Evolutionary conservation across 2,329 filamentous ascomycete species (phyloP), one percentile per base, ranked within the genome.

Genomic region (Westerdykella aurantiaca): DNA sequence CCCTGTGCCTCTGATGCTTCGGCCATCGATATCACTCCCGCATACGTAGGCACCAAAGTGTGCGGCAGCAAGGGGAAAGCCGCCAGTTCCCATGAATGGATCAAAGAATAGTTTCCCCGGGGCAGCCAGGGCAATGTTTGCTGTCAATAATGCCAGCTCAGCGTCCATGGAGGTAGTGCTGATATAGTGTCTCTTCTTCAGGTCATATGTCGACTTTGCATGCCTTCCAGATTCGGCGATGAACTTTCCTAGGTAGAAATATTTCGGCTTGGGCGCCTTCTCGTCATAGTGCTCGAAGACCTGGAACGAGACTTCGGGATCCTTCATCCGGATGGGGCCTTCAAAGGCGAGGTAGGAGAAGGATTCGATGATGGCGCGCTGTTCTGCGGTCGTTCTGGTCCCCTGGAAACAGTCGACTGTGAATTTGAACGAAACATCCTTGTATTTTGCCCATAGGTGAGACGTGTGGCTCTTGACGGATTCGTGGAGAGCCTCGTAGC

Each of bases 151-250:
- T 11, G 89, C 87, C 35, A 98, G 76, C 66, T 97, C 93, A 0
- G 91, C 86, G 63, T 98, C 93, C 93, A 98, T 97, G 37, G 87
- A 93, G 0, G 93, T 98, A 0, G 91, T 97, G 54, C 86, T 88
- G 57, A 98, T 97, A 63, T 98, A 98, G 33, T 79, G 78, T 22
- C 93, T 76, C 69, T 95, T 95, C 74, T 98, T 98, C 17, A 98
- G 76, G 64, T 95, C 89, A 59, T 90, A 94, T 18, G 78, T 85
- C 31, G 79, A 72, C 25, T 87, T 76, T 5, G 83, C 73, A 42
- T 86, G 80, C 37, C 91, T 78, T 3, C 78, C 79, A 2, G 86
- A 83, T 11, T 72, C 71, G 2, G 76, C 83, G 18, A 97, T 65
- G 44, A 80, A 79, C 7, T 89, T 81, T 10, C 87, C 88, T 21